Conservation (phyloP, 2,329 filamentous ascomycete species). For the Penicillium capsulatum region DNA sequence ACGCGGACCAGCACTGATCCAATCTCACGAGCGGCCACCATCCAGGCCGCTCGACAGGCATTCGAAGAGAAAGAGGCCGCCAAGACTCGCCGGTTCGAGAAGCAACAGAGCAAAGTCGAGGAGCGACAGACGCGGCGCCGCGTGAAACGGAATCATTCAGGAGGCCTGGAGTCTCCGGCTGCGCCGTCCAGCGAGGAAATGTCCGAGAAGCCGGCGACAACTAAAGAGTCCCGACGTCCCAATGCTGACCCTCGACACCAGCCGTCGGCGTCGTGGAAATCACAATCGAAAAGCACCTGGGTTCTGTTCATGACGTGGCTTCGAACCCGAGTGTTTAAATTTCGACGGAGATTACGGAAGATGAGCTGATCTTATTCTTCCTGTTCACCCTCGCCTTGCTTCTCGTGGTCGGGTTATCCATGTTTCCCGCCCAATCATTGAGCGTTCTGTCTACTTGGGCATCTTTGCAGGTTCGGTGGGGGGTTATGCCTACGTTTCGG, state of each 20-base stretch:
- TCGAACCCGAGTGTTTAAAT: slow-evolving; percentile 52
- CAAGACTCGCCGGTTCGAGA: slow-evolving; percentile 53
- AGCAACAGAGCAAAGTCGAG: slow-evolving; percentile 49
- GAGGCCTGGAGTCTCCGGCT: slow-evolving; percentile 10
- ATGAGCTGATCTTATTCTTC: slow-evolving; percentile 31
- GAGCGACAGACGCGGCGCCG: slow-evolving; percentile 43
- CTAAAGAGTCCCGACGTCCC: slow-evolving; percentile 2
- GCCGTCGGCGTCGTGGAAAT: slow-evolving; percentile 27
- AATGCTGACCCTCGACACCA: slow-evolving; percentile 8
- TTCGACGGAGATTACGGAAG: slow-evolving; percentile 38
- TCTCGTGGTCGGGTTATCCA: background rate
- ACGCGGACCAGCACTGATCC: slow-evolving; percentile 51
- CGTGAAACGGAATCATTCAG: slow-evolving; percentile 33
- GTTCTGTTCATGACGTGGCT: slow-evolving; percentile 55
- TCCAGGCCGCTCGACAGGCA: slow-evolving; percentile 53
- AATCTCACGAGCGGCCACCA: slow-evolving; percentile 52
- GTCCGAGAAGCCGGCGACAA: slow-evolving; percentile 19
- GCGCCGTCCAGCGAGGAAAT: slow-evolving; percentile 14
- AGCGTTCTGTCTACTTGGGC: slow-evolving; percentile 9
- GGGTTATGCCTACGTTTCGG: background rate
- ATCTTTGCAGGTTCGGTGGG: slow-evolving; percentile 7
- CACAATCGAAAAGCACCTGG: slow-evolving; percentile 43
- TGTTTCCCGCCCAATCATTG: slow-evolving; percentile 6
- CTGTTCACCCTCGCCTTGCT: slow-evolving; percentile 3
- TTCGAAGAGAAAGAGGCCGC: slow-evolving; percentile 58